Conservation (phyloP, 768 basidiomycete genomes). For the Phaeotremella skinneri region DNA sequence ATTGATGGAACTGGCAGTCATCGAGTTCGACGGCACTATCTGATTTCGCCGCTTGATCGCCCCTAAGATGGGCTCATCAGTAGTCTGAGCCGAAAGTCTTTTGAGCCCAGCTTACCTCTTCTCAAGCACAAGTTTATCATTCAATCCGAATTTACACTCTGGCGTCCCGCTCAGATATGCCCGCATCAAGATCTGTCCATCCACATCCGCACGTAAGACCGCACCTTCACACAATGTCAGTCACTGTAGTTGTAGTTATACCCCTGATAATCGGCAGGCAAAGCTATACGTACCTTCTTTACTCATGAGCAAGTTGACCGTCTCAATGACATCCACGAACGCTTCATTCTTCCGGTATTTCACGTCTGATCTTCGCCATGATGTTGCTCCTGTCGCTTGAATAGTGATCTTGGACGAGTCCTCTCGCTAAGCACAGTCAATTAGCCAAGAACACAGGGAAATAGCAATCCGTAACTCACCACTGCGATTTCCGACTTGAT, state of each 20-base stretch:
- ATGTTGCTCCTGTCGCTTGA: slow-evolving; percentile 94
- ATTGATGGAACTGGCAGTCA: slow-evolving; percentile 98
- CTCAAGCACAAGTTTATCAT: slow-evolving; percentile 96
- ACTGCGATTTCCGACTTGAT: slow-evolving; percentile 81
- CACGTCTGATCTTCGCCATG: slow-evolving; percentile 91
- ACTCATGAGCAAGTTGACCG: slow-evolving; percentile 93
- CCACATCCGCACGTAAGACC: slow-evolving; percentile 90
- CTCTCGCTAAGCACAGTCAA: slow-evolving; percentile 60
- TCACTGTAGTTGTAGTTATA: neutral
- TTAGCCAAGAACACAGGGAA: neutral
- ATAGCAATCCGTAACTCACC: slow-evolving; percentile 56
- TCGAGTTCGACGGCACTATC: slow-evolving; percentile 82
- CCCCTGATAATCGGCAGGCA: neutral
- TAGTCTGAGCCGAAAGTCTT: neutral
- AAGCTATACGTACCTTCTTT: slow-evolving; percentile 68
- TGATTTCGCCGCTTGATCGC: slow-evolving; percentile 45
- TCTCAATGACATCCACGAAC: slow-evolving; percentile 99
- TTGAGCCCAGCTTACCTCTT: slow-evolving; percentile 64
- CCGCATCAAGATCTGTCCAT: slow-evolving; percentile 96
- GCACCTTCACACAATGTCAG: slow-evolving; percentile 60
- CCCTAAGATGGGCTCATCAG: slow-evolving; percentile 12
- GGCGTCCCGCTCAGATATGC: slow-evolving; percentile 95
- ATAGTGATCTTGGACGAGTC: slow-evolving; percentile 95
- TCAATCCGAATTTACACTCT: slow-evolving; percentile 97
- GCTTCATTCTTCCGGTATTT: slow-evolving; percentile 99